Evolutionary conservation across 1,284 basidiomycete species (phyloP), one percentile per base, ranked within the genome.

Genomic region (Omphalotus olearius): DNA sequence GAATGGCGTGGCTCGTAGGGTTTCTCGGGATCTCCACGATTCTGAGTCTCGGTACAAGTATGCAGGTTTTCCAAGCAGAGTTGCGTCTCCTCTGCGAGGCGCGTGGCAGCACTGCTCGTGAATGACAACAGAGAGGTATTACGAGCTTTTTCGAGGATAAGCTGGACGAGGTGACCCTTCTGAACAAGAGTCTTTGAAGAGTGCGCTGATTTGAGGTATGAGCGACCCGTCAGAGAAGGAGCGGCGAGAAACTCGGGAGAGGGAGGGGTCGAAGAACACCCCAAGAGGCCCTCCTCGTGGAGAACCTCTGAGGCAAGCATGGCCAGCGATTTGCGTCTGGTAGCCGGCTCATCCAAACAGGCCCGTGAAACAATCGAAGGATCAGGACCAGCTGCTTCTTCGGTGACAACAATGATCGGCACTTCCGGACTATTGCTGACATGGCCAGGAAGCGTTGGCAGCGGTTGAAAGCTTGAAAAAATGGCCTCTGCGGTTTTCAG

Each of bases 1-100:
- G 66, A 67, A 42, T 64, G 61, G n/a, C 66, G 66, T 1, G 59
- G 58, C 10, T 60, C 37, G 42, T 60, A 62, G 6, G 55, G 55
- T 7, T 57, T 18, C 61, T 59, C 1, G 56, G 33, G 25, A 40
- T 20, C 9, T 41, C 25, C 44, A 18, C 44, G 16, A 18, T 40
- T 35, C 25, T 4, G 30, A 13, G 30, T 33, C 13, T 33, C 30
- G 30, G 4, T 7, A 10, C 4, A 33, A 33, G 30, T 33, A 9
- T 33, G 30, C 9, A 33, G 7, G 30, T 33, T 13, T 4, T 33
- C 30, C 13, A 33, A 33, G 13, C 3, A 33, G 7, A 13, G 2
- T 13, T 33, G 30, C 7, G 30, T 33, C 30, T 33, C 30, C 13
- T 33, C 30, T 2, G 3, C 30, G 30, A 33, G 30, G 30, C 30